phyloP scores from a whole-genome alignment of 306 rosid species.

The Luffa acutangula region DNA sequence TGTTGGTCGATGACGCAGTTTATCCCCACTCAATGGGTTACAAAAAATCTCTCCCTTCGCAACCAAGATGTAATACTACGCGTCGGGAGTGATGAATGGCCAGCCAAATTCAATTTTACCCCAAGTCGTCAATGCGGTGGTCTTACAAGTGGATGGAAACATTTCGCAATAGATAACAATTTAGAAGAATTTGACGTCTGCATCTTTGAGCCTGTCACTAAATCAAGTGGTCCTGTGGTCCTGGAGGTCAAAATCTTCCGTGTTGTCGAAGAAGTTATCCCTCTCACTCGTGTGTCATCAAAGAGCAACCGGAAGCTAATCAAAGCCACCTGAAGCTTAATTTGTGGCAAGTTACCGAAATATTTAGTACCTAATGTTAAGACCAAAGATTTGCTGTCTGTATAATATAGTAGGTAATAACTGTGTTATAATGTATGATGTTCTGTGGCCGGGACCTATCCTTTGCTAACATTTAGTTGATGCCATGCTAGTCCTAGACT shows the following conservation, averaged over 20 bases:
- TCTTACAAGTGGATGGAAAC: constrained; percentile 54
- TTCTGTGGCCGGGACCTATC: background rate
- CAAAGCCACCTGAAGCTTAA: background rate
- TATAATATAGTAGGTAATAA: background rate
- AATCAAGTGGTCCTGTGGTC: constrained; percentile 3
- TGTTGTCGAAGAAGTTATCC: constrained; percentile 33
- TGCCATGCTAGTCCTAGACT: background rate
- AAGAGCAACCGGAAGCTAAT: constrained; percentile 13
- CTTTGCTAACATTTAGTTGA: background rate
- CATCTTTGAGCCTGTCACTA: constrained; percentile 32
- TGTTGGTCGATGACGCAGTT: constrained; percentile 22
- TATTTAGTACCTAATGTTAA: background rate
- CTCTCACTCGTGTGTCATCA: constrained; percentile 11
- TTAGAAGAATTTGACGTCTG: constrained; percentile 60
- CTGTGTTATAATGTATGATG: background rate
- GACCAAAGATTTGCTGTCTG: background rate
- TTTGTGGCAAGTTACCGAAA: background rate
- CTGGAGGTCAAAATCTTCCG: constrained; percentile 50
- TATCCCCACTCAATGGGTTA: constrained; percentile 32
- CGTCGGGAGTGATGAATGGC: constrained; percentile 27
- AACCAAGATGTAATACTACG: constrained; percentile 48
- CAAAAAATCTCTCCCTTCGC: constrained; percentile 7
- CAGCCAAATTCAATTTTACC: constrained; percentile 23
- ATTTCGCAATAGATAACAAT: constrained; percentile 43
- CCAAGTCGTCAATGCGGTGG: constrained; percentile 31